Base-by-base conservation (phyloP, 805 yeast species). In the Starmera dryadoides region DNA sequence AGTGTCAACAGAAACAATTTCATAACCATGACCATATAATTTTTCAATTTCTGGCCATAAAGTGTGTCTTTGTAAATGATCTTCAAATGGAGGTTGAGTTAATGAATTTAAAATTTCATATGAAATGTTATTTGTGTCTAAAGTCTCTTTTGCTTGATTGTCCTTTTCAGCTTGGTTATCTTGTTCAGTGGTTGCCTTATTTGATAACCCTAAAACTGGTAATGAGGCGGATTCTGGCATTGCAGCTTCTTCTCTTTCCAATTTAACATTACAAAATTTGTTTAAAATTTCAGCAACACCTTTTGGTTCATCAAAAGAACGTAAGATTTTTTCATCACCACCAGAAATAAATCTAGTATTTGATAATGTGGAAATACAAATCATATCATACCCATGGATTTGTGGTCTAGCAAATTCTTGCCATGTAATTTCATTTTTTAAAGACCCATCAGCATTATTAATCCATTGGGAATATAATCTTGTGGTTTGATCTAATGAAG, bases 331-430 rank as follows among this genome's bases (percentile, higher is more conserved):
- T 55, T 93, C 99, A 56, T 94, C 99, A 35, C 97, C 98, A 14
- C 89, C 98, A 39, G 96, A 86, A 3, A 89, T 84, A 63, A 86
- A 91, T 46, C 73, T 66, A 1, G 83, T 68, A 36, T 68, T 61
- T 15, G 74, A 61, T 12, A 93, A 59, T 11, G 82, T 69, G 30
- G 79, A 76, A 7, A 85, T 67, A 48, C 95, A 79, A 30, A 86
- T 71, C 97, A 93, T 88, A 55, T 93, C 98, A 56, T 87, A 93
- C 8, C 99, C 99, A 59, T 93, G 99, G 46, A 93, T 93, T 60
- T 93, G 99, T 0, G 98, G 98, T 49, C 99, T 75, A 2, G 96
- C 86, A 59, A 93, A 81, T 59, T 93, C 99, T 55, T 81, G 82
- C 95, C 96, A 88, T 1, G 80, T 67, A 7, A 47, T 42, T 2